Base-by-base conservation (phyloP, 2,329 filamentous ascomycete genomes). In the Cladosporium sp. region DNA sequence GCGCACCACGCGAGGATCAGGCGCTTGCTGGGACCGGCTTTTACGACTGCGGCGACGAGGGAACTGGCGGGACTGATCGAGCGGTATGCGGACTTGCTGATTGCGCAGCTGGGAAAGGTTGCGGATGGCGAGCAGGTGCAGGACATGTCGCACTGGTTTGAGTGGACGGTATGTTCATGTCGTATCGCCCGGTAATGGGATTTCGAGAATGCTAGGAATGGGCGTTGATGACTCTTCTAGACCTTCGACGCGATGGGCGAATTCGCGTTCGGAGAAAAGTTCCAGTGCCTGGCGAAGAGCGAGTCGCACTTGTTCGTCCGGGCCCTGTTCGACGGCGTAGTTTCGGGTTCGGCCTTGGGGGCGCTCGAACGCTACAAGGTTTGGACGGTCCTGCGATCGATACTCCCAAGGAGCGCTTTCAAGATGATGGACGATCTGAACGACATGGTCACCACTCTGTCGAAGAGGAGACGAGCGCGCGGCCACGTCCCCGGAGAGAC, bases 191-290 rank as follows among this genome's bases (percentile, higher is more conserved):
- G 64, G 46, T 12, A 55, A 66, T 10, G 14, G 18, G 2, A 11
- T 33, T 28, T 10, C 50, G 33, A 53, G 33, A 1, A 14, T 29
- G 6, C 28, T 21, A 21, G 26, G 4, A 55, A 31, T n/a, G 3
- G 5, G n/a, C 2, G 5, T 26, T 70, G 14, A 65, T 29, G 11
- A 23, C 4, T 3, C 16, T 53, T 7, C 57, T n/a, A 37, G 59
- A 62, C 67, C 8, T 68, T 68, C 65, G 67, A 68, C 33, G 31
- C 66, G n/a, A 66, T 61, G 33, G 67, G 67, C 31, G 66, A 67
- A n/a, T 65, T 68, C 53, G 67, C 62, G 6, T 67, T 68, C 29
- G 67, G 67, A 21, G 67, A 67, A 28, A 49, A 53, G 2, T 68
- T 68, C 56, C 49, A 65, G 26, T 66, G 66, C 40, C 66, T 67